Evolutionary conservation across 495 filamentous ascomycete genomes (phyloP).

Genomic region (Penicillium turbatum): DNA sequence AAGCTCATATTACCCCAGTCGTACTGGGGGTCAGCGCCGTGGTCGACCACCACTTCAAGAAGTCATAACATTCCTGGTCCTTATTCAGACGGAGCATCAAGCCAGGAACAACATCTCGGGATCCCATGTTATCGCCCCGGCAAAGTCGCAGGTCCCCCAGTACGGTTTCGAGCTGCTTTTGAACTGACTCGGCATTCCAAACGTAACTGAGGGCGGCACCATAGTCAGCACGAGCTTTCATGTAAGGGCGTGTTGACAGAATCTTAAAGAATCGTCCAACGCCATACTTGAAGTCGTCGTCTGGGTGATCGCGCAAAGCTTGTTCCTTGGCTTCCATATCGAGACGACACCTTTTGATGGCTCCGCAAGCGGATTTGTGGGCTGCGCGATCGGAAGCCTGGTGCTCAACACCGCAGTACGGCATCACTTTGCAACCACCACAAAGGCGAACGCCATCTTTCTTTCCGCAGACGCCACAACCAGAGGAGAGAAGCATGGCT

Average conservation of each 20-base stretch:
- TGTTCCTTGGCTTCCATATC: conserved; percentile 31
- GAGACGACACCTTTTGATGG: conserved; percentile 23
- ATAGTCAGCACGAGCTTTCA: conserved; percentile 33
- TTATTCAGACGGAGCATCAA: conserved; percentile 43
- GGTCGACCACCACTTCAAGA: conserved; percentile 46
- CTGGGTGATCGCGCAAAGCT: conserved; percentile 26
- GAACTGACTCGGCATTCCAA: conserved; percentile 31
- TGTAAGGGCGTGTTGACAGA: conserved; percentile 38
- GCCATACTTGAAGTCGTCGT: conserved; percentile 31
- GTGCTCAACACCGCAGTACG: conserved; percentile 46
- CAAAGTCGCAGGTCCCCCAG: conserved; percentile 39
- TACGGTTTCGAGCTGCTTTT: conserved; percentile 31
- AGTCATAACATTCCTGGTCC: conserved; percentile 55
- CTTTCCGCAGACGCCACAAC: conserved; percentile 15
- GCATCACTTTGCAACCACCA: conserved; percentile 37
- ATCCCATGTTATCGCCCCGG: conserved; percentile 44
- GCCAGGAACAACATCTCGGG: conserved; percentile 36
- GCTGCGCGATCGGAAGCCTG: conserved; percentile 32
- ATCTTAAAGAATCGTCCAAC: conserved; percentile 40
- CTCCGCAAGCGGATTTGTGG: conserved; percentile 43
- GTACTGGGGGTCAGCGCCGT: conserved; percentile 23
- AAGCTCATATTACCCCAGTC: conserved; percentile 33
- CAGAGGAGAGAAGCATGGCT: background rate
- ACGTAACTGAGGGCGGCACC: conserved; percentile 29
- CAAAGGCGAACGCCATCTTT: conserved; percentile 29